Percentiles rank a stretch among this genome's conserved stretches.
Evolutionary conservation across 2,329 filamentous ascomycete genomes (phyloP).

Genomic region (Ophioceras dolichostomum): DNA sequence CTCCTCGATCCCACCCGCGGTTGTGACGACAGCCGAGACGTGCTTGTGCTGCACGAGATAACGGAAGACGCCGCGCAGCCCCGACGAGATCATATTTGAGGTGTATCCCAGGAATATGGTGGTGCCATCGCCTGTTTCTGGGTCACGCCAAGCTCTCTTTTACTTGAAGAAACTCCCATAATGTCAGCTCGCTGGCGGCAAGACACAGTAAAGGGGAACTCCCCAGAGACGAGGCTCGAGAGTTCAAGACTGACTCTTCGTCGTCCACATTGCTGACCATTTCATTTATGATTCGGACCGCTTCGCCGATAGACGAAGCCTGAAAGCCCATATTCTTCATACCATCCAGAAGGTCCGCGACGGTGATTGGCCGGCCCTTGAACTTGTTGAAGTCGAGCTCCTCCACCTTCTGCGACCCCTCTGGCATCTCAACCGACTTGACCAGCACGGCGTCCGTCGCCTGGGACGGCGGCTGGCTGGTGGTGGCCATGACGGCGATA

Average conservation of each 20-base stretch:
- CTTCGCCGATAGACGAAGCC: constrained; percentile 65
- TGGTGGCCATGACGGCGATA: background rate
- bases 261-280: constrained; percentile 62
- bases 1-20: constrained; percentile 90
- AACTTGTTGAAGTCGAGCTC: constrained; percentile 88
- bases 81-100: constrained; percentile 93
- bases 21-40: constrained; percentile 87
- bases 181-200: too few species aligned
- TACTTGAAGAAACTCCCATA: too few species aligned
- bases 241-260: too few species aligned
- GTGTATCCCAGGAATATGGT: constrained; percentile 98
- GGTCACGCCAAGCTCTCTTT: constrained; percentile 65
- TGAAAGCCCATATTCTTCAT: constrained; percentile 78
- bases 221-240: too few species aligned
- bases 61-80: constrained; percentile 78
- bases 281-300: constrained; percentile 82
- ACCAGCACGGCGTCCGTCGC: constrained; percentile 76
- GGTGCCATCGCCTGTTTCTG: constrained; percentile 65
- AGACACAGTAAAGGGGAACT: too few species aligned
- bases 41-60: constrained; percentile 90
- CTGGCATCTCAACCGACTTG: constrained; percentile 69
- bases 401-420: constrained; percentile 66
- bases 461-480: constrained; percentile 42
- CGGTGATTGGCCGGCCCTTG: constrained; percentile 63
- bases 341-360: constrained; percentile 67